phyloP scores from a whole-genome alignment of 805 yeast species.

The Kodamaea nitidulidarum region DNA sequence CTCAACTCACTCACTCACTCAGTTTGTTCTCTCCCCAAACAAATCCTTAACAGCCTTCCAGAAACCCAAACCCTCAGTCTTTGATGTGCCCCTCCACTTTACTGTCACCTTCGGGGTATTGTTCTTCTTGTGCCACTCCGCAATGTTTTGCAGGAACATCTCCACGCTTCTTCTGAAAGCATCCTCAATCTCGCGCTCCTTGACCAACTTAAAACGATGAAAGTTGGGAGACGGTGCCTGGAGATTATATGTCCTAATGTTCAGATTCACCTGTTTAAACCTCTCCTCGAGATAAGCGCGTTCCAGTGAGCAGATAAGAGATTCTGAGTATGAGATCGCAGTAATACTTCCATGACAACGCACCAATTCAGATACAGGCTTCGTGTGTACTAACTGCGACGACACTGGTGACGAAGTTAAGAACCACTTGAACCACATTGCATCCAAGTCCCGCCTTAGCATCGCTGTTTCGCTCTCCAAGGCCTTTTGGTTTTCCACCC shows the following conservation, averaged over 20 bases:
- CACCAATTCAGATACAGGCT: constrained; percentile 4
- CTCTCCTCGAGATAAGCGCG: constrained; percentile 21
- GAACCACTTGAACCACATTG: constrained; percentile 17
- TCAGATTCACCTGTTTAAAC: constrained; percentile 19
- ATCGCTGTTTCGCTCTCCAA: constrained; percentile 44
- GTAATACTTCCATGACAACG: constrained; percentile 1
- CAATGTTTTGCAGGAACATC: constrained; percentile 13
- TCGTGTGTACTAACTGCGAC: neutral
- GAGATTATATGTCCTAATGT: constrained; percentile 33
- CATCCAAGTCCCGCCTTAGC: constrained; percentile 45
- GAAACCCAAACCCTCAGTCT: constrained; percentile 10
- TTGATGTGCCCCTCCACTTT: constrained; percentile 1
- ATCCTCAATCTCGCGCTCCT: constrained; percentile 23
- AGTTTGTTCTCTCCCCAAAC: too few species aligned
- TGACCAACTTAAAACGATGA: constrained; percentile 35
- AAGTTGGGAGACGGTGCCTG: constrained; percentile 35
- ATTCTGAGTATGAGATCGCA: neutral
- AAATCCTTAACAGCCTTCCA: constrained; percentile 29
- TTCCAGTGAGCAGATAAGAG: constrained; percentile 7
- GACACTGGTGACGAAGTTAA: constrained; percentile 8
- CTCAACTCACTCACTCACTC: too few species aligned
- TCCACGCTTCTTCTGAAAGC: constrained; percentile 17
- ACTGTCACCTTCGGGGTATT: constrained; percentile 4
- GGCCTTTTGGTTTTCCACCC: constrained; percentile 77
- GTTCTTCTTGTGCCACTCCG: constrained; percentile 15